Base-by-base conservation (phyloP, 2,329 filamentous ascomycete genomes). In the Penicillium sp. region DNA sequence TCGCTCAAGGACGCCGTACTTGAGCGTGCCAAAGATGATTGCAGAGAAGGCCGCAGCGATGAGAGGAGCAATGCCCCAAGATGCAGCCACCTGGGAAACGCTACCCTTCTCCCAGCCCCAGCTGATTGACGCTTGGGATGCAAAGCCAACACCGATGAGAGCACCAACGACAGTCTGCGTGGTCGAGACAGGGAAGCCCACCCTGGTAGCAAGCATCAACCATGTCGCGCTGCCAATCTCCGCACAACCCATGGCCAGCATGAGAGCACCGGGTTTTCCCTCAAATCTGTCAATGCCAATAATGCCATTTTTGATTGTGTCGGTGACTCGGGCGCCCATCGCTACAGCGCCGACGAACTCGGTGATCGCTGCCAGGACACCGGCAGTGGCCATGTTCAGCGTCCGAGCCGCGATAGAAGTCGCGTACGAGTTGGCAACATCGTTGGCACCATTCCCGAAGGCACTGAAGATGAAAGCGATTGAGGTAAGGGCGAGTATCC, bases 381-480 rank as follows among this genome's bases (percentile, higher is more conserved):
- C 79, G 60, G 73, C 79, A 63, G 79, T 77, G 44, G 73, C 70
- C 76, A 81, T 79, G 35, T 76, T 77, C 60, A 81, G 70, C 33
- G 78, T 79, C 24, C 73, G 69, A 4, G 79, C 79, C 13, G 78
- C 78, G 30, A 81, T 77, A 3, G 73, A 76, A 18, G 77, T 79
- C 27, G 79, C 79, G 66, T 79, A 82, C 0, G 78, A 74, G 63
- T 81, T 82, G 66, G 79, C 78, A 53, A 80, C 78, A 78, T 81
- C 78, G 53, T 67, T 67, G 41, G 64, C 64, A 18, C 64, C 64
- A 41, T 67, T 67, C 22, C 64, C 64, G 38, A 64, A 65, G 18
- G 57, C 55, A 45, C 63, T 65, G 53, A 65, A 60, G 30, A 66
- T 53, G 39, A 67, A 66, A 39, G 64, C 62, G 24, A 67, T 64